Base-by-base conservation (phyloP, 257 asterid genomes). In the Coffea eugenioides region DNA sequence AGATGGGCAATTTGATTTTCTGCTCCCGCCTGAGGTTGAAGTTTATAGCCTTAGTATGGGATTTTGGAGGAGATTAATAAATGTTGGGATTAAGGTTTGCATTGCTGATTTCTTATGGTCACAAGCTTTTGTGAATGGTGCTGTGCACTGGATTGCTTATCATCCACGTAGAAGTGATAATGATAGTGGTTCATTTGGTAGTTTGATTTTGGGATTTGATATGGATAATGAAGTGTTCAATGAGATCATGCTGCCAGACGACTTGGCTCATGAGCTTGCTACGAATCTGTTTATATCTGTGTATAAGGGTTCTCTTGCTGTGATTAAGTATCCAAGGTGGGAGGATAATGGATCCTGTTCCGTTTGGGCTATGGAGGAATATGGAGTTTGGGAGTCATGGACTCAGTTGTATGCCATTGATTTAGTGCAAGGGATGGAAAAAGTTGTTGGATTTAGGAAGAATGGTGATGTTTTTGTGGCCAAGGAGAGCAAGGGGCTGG, bases 331-430 rank as follows among this genome's bases (percentile, higher is more conserved):
- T 41, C 73, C 59, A 21, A 80, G 72, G 68, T 79, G 54, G 25
- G 59, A 51, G 9, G 82, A 76, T 14, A 62, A 11, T 49, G 77
- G 59, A 45, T 77, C n/a, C 3, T 85, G 86, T 80, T 84, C 78
- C 76, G 84, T 92, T 74, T 92, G 93, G 97, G 77, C 83, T 79
- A 90, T 90, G 97, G 81, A 85, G 82, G 86, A 83, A 67, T 88
- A 86, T 77, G 93, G 89, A 27, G 88, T 85, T 64, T 62, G 46
- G 14, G 89, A 84, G 65, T 86, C 96, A 3, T 92, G 97, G 97
- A 79, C 66, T n/a, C 90, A 81, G 81, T 75, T 92, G 69, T 89
- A 84, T 80, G 52, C 79, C 65, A 78, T 92, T 62, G 74, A 81
- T 72, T 61, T 84, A 66, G 79, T 0, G 0, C 62, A 27, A 76